phyloP scores from a whole-genome alignment of 108 stramenopile species.

The Nannochloropsis salina region DNA sequence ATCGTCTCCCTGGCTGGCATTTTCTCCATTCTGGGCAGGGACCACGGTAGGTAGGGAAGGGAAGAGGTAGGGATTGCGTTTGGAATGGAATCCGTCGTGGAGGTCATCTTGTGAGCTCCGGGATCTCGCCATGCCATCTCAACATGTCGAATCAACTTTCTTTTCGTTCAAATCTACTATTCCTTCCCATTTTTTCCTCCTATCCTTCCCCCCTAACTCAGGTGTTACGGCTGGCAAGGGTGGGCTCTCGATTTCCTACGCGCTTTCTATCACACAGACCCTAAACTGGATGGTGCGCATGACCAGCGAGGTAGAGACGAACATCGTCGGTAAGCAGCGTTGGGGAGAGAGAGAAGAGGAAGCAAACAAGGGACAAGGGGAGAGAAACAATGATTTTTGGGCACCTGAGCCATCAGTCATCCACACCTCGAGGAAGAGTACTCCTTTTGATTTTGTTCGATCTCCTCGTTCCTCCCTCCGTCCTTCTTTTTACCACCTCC shows the following conservation, averaged over 20 bases:
- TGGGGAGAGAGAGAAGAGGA: conserved; percentile 57
- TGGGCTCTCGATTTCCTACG: conserved; percentile 78
- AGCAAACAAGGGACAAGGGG: conserved; percentile 21
- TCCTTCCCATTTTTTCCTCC: neutral
- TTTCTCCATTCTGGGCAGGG: conserved; percentile 57
- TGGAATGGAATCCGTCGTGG: neutral
- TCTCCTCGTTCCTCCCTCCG: conserved; percentile 23
- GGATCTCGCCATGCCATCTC: neutral
- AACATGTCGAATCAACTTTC: neutral
- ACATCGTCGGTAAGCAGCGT: conserved; percentile 82
- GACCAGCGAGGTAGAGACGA: conserved; percentile 80
- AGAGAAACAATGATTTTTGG: neutral
- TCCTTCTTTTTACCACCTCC: conserved; percentile 18
- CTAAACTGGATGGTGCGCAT: conserved; percentile 89
- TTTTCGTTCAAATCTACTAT: neutral
- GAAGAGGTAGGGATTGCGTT: neutral
- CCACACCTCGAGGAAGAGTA: conserved; percentile 50
- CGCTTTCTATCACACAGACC: conserved; percentile 70
- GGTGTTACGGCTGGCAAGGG: conserved; percentile 65
- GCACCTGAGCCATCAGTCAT: neutral
- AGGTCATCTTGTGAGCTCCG: no score
- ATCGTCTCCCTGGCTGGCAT: conserved; percentile 63
- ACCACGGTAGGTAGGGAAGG: neutral
- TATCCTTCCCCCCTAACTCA: neutral
- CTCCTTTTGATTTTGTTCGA: conserved; percentile 59